These are phyloP conservation scores for Westerdykella ornata DNA, from an alignment of 2,329 filamentous ascomycete species.

Conservation along the genomic window DNA sequence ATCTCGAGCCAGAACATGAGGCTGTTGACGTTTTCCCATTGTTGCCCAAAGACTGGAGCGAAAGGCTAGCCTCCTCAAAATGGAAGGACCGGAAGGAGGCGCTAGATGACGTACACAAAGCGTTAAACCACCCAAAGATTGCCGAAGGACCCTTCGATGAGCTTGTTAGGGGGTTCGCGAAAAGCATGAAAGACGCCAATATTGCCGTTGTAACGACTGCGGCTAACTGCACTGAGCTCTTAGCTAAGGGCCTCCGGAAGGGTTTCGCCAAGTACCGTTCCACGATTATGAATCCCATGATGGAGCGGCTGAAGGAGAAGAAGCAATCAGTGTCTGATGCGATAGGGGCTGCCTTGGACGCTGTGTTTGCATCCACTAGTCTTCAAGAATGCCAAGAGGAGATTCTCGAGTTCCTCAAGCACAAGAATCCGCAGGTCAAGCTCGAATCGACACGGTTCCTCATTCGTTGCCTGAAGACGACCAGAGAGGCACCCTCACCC, in stretches of 20 bases:
- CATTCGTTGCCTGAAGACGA: slow-evolving; percentile 77
- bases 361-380: slow-evolving; percentile 58
- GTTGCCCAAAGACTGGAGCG: slow-evolving; percentile 72
- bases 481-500: slow-evolving; percentile 75
- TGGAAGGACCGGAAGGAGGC: slow-evolving; percentile 99
- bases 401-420: slow-evolving; percentile 71
- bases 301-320: slow-evolving; percentile 97
- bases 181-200: slow-evolving; percentile 98
- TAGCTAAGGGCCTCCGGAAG: slow-evolving; percentile 78
- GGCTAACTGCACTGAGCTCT: slow-evolving; percentile 81
- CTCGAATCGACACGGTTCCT: slow-evolving; percentile 91
- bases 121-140: slow-evolving; percentile 79
- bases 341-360: slow-evolving; percentile 75
- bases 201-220: slow-evolving; percentile 89
- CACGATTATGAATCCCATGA: slow-evolving; percentile 76
- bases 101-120: slow-evolving; percentile 69
- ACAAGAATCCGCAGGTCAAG: slow-evolving; percentile 98
- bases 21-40: slow-evolving; percentile 80
- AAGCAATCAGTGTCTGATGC: slow-evolving; percentile 85
- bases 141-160: slow-evolving; percentile 87
- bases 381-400: slow-evolving; percentile 88
- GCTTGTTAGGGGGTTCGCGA: slow-evolving; percentile 74
- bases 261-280: slow-evolving; percentile 74
- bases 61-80: slow-evolving; percentile 81
- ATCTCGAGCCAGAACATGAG: slow-evolving; percentile 59